phyloP scores from a whole-genome alignment of 768 basidiomycete genomes.

The Boletus vinaceobasis region DNA sequence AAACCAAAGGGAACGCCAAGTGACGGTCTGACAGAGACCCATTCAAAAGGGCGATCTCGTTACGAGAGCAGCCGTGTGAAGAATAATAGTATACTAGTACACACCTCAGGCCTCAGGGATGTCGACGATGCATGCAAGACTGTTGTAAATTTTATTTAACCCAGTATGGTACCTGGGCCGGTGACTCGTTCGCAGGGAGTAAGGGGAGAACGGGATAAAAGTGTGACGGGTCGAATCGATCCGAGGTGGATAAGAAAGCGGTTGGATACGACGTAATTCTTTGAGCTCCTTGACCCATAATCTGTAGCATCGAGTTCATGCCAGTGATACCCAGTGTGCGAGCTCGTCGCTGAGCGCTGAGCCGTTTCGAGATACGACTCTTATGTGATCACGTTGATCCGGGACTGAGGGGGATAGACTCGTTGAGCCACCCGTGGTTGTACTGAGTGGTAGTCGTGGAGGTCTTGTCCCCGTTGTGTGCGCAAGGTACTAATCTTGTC shows the following conservation, averaged over 20 bases:
- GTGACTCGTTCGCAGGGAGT: background rate
- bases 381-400: conserved; percentile 4
- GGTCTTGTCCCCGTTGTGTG: no score
- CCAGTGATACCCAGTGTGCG: background rate
- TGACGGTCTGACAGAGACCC: no score
- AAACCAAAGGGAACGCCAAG: background rate
- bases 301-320: conserved; percentile 2
- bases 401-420: background rate
- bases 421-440: background rate
- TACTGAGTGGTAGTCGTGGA: background rate
- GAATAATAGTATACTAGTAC: no score
- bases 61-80: no score
- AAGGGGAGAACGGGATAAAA: background rate
- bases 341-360: conserved; percentile 3
- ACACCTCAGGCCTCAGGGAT: no score
- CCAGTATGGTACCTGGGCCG: no score
- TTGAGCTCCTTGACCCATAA: conserved; percentile 19
- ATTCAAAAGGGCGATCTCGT: no score
- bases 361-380: conserved; percentile 12
- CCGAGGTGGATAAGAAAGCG: conserved; percentile 26
- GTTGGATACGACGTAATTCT: background rate
- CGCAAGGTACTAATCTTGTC: background rate
- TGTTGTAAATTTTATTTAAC: no score
- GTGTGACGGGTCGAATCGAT: conserved; percentile 22
- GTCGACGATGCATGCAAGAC: no score